Conservation (phyloP, 352 stramenopile genomes). For the Thraustotheca clavata region DNA sequence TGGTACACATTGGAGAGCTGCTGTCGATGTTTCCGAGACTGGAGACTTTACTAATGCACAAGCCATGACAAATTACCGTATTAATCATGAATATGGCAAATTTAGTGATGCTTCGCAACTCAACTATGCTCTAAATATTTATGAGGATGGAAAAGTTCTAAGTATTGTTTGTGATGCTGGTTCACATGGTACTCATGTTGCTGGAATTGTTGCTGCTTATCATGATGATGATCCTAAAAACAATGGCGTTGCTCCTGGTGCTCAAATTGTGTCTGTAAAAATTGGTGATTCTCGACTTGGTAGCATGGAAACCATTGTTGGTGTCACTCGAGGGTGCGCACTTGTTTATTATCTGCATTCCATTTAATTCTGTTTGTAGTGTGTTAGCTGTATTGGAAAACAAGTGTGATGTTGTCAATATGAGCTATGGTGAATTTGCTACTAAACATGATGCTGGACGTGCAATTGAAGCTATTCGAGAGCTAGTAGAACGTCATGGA, state of each 20-base stretch:
- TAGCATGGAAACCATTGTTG: constrained; percentile 89
- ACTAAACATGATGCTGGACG: constrained; percentile 82
- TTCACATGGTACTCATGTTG: constrained; percentile 94
- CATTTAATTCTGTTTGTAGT: constrained; percentile 49
- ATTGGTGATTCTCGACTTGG: constrained; percentile 92
- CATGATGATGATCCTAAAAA: constrained; percentile 76
- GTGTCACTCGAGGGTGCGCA: constrained; percentile 11
- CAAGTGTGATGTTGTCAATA: constrained; percentile 93
- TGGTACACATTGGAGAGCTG: constrained; percentile 58
- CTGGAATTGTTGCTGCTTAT: constrained; percentile 90
- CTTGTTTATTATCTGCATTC: not conserved
- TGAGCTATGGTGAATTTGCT: constrained; percentile 94
- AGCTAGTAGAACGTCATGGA: constrained; percentile 88
- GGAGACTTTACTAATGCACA: constrained; percentile 69
- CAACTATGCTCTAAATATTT: constrained; percentile 94
- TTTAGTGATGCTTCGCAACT: constrained; percentile 89
- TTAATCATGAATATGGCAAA: constrained; percentile 71
- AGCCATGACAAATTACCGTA: constrained; percentile 68
- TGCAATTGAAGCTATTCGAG: constrained; percentile 81
- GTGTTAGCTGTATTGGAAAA: constrained; percentile 83
- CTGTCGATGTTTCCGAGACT: constrained; percentile 75
- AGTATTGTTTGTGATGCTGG: constrained; percentile 91
- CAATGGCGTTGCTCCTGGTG: constrained; percentile 90
- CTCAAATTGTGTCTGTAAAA: constrained; percentile 90
- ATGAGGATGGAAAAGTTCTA: constrained; percentile 87